Evolutionary conservation across 345 rosid genomes (phyloP).

Genomic region (Citrus inodora): DNA sequence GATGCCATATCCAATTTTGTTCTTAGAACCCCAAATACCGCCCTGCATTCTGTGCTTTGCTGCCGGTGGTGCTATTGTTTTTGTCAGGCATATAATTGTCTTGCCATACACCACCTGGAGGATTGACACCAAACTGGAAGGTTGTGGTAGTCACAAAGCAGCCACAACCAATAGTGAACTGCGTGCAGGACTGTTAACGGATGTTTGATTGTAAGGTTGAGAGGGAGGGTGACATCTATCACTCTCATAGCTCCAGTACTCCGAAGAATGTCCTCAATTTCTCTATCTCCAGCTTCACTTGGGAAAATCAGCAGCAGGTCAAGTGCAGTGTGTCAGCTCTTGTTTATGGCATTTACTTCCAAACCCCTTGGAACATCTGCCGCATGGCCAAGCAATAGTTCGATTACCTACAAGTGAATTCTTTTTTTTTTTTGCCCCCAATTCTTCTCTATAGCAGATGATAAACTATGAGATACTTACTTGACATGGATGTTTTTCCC

Average conservation of each 20-base stretch:
- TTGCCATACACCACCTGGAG: constrained; percentile 59
- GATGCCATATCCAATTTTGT: constrained; percentile 18
- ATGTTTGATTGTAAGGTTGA: not conserved
- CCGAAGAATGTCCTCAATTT: constrained; percentile 38
- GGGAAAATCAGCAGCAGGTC: constrained; percentile 46
- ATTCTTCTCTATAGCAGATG: not conserved
- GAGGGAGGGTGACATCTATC: constrained; percentile 10
- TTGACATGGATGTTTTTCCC: not conserved
- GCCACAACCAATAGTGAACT: constrained; percentile 42
- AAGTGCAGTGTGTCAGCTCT: constrained; percentile 40
- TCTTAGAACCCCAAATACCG: constrained; percentile 31
- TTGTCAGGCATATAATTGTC: constrained; percentile 15
- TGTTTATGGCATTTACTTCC: constrained; percentile 44
- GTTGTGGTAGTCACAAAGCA: constrained; percentile 54
- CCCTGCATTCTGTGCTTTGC: constrained; percentile 31
- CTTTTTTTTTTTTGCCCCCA: not conserved
- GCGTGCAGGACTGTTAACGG: constrained; percentile 17
- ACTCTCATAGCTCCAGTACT: constrained; percentile 36
- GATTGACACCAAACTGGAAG: constrained; percentile 43
- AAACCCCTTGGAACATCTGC: constrained; percentile 15
- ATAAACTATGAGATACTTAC: not conserved
- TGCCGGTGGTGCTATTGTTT: constrained; percentile 9
- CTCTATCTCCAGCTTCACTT: constrained; percentile 62
- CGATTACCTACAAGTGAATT: constrained; percentile 34
- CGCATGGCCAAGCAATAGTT: constrained; percentile 29